Base-by-base conservation (phyloP, 345 rosid species). In the Excoecaria cochinchinensis region DNA sequence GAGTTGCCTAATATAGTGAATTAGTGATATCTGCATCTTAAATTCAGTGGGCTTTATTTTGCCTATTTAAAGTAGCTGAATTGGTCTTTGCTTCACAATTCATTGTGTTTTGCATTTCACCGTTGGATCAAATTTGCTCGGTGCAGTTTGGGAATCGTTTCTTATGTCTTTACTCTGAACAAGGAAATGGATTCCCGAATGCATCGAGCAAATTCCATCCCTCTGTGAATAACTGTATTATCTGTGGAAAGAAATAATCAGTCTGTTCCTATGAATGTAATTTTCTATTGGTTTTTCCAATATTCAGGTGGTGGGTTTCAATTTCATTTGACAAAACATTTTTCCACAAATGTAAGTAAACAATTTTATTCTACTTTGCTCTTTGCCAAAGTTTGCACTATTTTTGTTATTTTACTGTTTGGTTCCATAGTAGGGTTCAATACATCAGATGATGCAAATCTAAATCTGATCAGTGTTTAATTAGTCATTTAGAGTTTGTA, bases 81-180 rank as follows among this genome's bases (percentile, higher is more conserved):
- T 52, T 57, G 1, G 22, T 25, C 25, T 57, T 57, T 11, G 7
- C 22, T 16, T 31, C 14, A 14, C 46, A 36, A 1, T 5, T 15
- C 46, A 1, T 15, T 38, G 8, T 44, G 31, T 19, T 1, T 52
- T 53, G 21, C 19, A 53, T 53, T 58, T 72, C 75, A 46, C 44
- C 21, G 75, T 21, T 15, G 67, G 75, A 59, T 72, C 1, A 67
- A 72, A 48, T 72, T 44, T 72, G 75, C 67, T 58, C 17, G 75
- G 75, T 58, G 75, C 75, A 58, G 65, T 38, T 72, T 0, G 75
- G 64, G 75, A 58, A 72, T 71, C 0, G 66, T 6, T 57, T 31
- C 64, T 40, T 2, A 8, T 12, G 44, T 69, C 25, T 69, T 50
- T 25, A 5, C 31, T 56, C 22, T 59, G 40, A 15, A 22, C 40